A percentile compares a stretch with the other conserved stretches of the same genome.
Conservation (phyloP, 176 grass and related monocot genomes). For the Pontederia paniculata region DNA sequence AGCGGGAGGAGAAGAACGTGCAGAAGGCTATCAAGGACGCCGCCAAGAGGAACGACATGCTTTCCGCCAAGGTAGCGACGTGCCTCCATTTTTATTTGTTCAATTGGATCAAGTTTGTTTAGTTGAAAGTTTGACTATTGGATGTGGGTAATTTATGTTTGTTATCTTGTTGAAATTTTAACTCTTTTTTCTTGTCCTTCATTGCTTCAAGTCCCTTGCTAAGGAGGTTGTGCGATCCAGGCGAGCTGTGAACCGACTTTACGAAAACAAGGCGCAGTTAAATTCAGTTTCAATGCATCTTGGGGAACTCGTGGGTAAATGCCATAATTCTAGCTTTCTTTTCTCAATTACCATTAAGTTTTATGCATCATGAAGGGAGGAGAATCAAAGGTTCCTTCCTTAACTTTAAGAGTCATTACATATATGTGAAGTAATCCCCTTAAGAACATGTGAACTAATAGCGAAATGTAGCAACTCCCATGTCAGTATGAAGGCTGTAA, state of each 20-base stretch:
- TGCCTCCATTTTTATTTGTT: not conserved
- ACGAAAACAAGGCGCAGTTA: conserved; percentile 81
- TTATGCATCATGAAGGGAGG: too few relatives aligned
- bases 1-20: conserved; percentile 86
- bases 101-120: not conserved
- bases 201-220: conserved; percentile 39
- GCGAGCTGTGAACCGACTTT: conserved; percentile 77
- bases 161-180: not conserved
- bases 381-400: too few relatives aligned
- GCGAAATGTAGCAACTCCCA: too few relatives aligned
- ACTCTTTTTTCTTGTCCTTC: not conserved
- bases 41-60: conserved; percentile 88
- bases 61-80: conserved; percentile 56
- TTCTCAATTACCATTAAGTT: too few relatives aligned
- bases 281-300: conserved; percentile 97
- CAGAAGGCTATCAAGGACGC: conserved; percentile 84
- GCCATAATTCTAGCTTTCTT: not conserved
- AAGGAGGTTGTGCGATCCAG: conserved; percentile 77
- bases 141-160: not conserved
- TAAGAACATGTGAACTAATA: too few relatives aligned
- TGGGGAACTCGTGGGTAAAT: conserved; percentile 74
- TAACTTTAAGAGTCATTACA: too few relatives aligned
- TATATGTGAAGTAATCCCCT: too few relatives aligned
- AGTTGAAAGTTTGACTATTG: too few relatives aligned
- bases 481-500: too few relatives aligned